phyloP scores from a whole-genome alignment of 805 yeast species.

The Jamesozyma lodderae region DNA sequence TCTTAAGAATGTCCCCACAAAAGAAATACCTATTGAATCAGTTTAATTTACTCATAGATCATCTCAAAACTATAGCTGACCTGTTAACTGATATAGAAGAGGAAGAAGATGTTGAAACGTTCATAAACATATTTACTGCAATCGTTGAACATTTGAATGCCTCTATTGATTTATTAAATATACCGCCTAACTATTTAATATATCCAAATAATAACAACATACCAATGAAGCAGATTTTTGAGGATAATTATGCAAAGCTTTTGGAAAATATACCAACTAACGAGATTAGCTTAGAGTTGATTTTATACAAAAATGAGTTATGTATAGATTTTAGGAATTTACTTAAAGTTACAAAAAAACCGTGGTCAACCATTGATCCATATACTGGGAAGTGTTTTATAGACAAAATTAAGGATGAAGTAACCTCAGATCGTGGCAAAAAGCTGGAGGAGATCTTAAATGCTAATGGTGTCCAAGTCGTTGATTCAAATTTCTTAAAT shows the following conservation, averaged over 20 bases:
- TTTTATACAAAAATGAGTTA: slow-evolving; percentile 52
- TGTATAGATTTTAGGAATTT: slow-evolving; percentile 50
- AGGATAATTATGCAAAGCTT: slow-evolving; percentile 12
- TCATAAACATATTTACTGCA: slow-evolving; percentile 8
- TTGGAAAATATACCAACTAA: slow-evolving; percentile 28
- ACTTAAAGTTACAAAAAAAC: slow-evolving; percentile 40
- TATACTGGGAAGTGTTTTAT: slow-evolving; percentile 42
- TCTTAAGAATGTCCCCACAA: slow-evolving; percentile 32
- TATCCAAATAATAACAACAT: slow-evolving; percentile 47
- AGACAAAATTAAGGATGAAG: slow-evolving; percentile 47
- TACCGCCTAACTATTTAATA: slow-evolving; percentile 43
- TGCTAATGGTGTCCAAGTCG: slow-evolving; percentile 30
- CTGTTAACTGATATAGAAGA: slow-evolving; percentile 32
- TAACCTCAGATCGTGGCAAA: slow-evolving; percentile 37
- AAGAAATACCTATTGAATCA: slow-evolving; percentile 36
- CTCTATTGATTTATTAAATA: slow-evolving; percentile 29
- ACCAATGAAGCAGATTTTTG: slow-evolving; percentile 36
- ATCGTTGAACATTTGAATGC: not conserved
- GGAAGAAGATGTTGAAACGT: slow-evolving; percentile 31
- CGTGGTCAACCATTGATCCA: slow-evolving; percentile 50
- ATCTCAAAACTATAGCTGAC: slow-evolving; percentile 11
- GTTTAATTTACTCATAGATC: slow-evolving; percentile 27
- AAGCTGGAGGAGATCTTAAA: slow-evolving; percentile 33
- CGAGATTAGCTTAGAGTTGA: slow-evolving; percentile 44
- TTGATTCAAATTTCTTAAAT: slow-evolving; percentile 27